phyloP scores from a whole-genome alignment of 768 basidiomycete genomes.

The Trametes gibbosa region DNA sequence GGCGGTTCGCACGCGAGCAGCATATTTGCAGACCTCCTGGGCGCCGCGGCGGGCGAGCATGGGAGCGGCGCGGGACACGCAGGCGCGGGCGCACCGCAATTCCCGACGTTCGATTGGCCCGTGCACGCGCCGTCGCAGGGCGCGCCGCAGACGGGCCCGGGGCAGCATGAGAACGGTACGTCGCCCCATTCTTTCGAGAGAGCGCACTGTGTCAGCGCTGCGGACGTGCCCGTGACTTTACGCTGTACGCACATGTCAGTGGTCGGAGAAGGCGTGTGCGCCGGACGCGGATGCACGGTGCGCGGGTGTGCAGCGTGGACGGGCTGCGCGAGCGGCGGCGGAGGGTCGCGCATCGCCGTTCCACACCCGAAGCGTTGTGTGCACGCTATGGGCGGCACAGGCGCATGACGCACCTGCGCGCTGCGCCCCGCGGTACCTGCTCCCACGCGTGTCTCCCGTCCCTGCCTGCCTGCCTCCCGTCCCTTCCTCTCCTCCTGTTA shows the following conservation, averaged over 20 bases:
- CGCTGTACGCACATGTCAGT: background rate
- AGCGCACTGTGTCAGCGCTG: background rate
- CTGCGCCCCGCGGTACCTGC: background rate
- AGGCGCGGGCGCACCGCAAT: background rate
- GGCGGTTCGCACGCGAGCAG: conserved; percentile 19
- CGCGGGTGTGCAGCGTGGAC: no score
- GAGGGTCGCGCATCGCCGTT: background rate
- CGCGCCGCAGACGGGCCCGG: conserved; percentile 9
- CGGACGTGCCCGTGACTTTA: no score
- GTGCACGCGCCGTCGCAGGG: conserved; percentile 14
- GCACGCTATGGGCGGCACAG: no score
- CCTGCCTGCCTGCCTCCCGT: background rate
- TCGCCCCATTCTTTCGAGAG: background rate
- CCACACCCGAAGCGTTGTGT: background rate
- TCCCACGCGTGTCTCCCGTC: conserved; percentile 4
- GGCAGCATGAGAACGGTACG: conserved; percentile 20
- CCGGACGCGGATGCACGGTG: background rate
- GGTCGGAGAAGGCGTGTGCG: background rate
- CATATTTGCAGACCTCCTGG: conserved; percentile 26
- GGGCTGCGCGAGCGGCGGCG: no score
- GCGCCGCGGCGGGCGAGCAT: conserved; percentile 10
- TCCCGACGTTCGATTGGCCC: conserved; percentile 29
- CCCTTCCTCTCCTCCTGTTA: background rate
- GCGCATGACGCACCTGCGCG: no score
- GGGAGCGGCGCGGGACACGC: conserved; percentile 13